Conservation (phyloP, 2,329 filamentous ascomycete species). For the Diaporthe batatas region DNA sequence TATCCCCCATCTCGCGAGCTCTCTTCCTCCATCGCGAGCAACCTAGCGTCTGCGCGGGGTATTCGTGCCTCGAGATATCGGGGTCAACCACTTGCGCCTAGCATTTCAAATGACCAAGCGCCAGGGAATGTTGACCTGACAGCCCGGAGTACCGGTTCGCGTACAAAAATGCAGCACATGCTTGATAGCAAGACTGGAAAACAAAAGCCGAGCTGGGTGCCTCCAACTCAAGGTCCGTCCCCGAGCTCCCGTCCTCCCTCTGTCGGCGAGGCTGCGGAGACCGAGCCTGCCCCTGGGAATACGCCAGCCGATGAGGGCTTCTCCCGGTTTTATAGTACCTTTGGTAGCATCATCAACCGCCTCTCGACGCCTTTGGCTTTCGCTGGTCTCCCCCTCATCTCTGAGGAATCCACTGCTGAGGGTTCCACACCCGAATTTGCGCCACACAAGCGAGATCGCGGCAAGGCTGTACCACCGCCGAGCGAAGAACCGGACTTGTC, state of each 20-base stretch:
- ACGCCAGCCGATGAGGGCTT: constrained; percentile 79
- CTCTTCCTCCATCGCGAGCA: constrained; percentile 88
- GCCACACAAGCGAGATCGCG: constrained; percentile 53
- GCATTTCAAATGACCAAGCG: constrained; percentile 79
- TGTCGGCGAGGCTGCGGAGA: constrained; percentile 46
- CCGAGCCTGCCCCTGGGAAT: constrained; percentile 46
- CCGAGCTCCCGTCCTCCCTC: constrained; percentile 47
- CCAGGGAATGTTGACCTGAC: constrained; percentile 76
- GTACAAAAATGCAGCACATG: constrained; percentile 68
- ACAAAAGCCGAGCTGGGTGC: constrained; percentile 68
- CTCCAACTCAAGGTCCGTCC: constrained; percentile 54
- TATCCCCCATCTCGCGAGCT: constrained; percentile 75
- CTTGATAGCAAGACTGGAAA: constrained; percentile 64
- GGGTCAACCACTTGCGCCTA: constrained; percentile 77
- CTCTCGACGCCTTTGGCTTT: constrained; percentile 93
- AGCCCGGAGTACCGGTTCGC: constrained; percentile 63
- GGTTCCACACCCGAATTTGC: constrained; percentile 55
- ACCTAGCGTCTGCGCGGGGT: constrained; percentile 86
- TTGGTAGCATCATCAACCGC: constrained; percentile 88
- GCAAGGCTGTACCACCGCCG: constrained; percentile 50
- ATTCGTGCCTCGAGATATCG: constrained; percentile 74
- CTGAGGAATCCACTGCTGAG: constrained; percentile 59
- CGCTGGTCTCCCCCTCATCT: constrained; percentile 85
- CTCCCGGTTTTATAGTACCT: constrained; percentile 90
- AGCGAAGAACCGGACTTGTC: constrained; percentile 79